Evolutionary conservation across 2,329 filamentous ascomycete species (phyloP).

Genomic region (Dactylellina leptospora): DNA sequence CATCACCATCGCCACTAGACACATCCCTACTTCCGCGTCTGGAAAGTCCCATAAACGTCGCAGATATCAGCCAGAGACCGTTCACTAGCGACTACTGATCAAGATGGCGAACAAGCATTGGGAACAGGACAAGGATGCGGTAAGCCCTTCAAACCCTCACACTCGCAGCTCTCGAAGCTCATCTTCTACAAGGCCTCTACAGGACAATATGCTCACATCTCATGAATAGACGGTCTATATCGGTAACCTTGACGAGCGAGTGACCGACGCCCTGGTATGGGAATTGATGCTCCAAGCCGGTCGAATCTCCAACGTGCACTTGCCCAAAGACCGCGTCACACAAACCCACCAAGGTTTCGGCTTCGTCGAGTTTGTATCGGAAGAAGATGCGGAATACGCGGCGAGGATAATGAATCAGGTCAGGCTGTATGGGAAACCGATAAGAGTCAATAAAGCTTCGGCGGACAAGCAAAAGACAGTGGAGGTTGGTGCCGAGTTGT

Average conservation of each 20-base stretch:
- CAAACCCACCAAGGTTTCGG: conserved; percentile 97
- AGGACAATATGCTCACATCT: conserved; percentile 69
- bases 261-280: conserved; percentile 88
- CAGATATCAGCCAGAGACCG: neutral
- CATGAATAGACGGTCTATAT: conserved; percentile 81
- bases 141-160: conserved; percentile 17
- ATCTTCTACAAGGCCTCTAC: conserved; percentile 6
- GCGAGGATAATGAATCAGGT: conserved; percentile 97
- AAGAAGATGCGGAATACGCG: conserved; percentile 95
- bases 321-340: conserved; percentile 97
- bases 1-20: neutral
- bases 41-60: neutral
- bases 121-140: conserved; percentile 63
- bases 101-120: conserved; percentile 67
- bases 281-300: conserved; percentile 98
- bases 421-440: conserved; percentile 88
- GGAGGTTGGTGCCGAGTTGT: conserved; percentile 95
- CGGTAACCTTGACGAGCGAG: conserved; percentile 97
- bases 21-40: neutral
- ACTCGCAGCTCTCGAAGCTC: conserved; percentile 23
- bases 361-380: conserved; percentile 97
- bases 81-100: neutral
- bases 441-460: conserved; percentile 92
- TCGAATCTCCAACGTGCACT: conserved; percentile 95
- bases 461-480: conserved; percentile 94